These are phyloP conservation scores for Deuterostichococcus epilithicus DNA, from an alignment of 139 green algal genomes.

Conservation along the genomic window DNA sequence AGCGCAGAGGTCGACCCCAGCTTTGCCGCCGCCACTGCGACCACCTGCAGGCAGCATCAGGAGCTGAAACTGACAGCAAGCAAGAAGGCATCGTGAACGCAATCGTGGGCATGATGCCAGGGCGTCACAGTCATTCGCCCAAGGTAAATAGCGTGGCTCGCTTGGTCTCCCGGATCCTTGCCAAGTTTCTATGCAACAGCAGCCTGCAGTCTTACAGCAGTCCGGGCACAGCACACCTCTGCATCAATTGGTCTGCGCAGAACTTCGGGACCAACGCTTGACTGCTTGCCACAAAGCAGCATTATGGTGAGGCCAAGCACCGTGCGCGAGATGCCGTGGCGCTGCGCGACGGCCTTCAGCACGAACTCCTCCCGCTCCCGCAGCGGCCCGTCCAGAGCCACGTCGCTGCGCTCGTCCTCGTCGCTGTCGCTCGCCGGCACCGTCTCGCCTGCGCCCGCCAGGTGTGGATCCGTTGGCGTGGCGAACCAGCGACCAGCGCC, in stretches of 20 bases:
- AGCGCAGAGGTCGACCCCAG: neutral
- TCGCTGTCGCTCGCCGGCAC: conserved; percentile 51
- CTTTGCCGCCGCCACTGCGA: neutral
- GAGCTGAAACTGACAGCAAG: too few relatives aligned
- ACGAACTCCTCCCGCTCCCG: conserved; percentile 19
- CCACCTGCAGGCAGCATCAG: neutral
- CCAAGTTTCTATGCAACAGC: conserved; percentile 18
- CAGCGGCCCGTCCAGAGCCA: conserved; percentile 32
- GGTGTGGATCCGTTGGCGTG: neutral
- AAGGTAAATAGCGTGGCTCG: too few relatives aligned
- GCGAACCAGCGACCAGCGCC: too few relatives aligned
- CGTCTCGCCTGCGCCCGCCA: conserved; percentile 43
- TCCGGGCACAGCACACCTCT: neutral
- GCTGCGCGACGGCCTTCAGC: neutral
- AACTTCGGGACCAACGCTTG: too few relatives aligned
- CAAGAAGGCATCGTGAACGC: too few relatives aligned
- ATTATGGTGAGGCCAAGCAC: too few relatives aligned
- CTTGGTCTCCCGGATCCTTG: too few relatives aligned
- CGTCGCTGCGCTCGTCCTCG: conserved; percentile 27
- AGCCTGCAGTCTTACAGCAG: conserved; percentile 12
- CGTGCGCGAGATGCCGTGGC: neutral
- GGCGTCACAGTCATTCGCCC: too few relatives aligned
- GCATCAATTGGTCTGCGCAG: neutral
- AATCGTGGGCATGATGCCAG: too few relatives aligned
- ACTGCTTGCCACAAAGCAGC: too few relatives aligned